These are phyloP conservation scores for Teunomyces pallodes DNA, from an alignment of 805 yeast genomes.

Conservation along the genomic window DNA sequence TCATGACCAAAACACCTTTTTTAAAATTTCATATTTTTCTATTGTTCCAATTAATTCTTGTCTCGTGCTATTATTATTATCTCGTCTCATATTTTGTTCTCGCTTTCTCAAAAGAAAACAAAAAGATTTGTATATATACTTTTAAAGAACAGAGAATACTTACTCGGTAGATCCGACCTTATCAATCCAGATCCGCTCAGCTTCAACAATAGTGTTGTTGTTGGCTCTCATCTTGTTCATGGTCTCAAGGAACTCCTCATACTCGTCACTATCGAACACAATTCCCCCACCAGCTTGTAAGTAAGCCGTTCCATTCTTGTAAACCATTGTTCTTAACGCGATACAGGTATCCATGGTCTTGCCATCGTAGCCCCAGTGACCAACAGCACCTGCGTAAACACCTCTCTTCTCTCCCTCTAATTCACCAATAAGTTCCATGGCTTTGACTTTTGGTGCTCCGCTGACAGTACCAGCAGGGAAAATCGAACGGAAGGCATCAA, in stretches of 20 bases:
- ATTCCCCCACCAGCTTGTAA: conserved; percentile 99
- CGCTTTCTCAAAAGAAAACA: too few relatives aligned
- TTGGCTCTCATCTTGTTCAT: conserved; percentile 97
- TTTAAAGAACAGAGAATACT: background rate
- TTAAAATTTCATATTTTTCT: background rate
- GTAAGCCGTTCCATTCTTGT: conserved; percentile 84
- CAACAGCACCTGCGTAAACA: conserved; percentile 98
- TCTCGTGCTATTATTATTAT: too few relatives aligned
- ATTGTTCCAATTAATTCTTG: too few relatives aligned
- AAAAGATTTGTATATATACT: background rate
- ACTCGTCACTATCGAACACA: conserved; percentile 91
- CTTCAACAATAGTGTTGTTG: conserved; percentile 85
- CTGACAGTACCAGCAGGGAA: conserved; percentile 99
- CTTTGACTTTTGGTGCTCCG: conserved; percentile 97
- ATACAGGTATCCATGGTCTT: conserved; percentile 95
- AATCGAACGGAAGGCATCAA: conserved; percentile 95
- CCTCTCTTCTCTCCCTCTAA: conserved; percentile 92
- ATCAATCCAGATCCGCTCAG: conserved; percentile 74
- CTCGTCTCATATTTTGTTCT: too few relatives aligned
- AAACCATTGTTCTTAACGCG: conserved; percentile 95
- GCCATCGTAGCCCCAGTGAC: conserved; percentile 97
- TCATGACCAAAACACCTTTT: background rate
- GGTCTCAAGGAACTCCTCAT: conserved; percentile 93
- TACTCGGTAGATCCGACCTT: conserved; percentile 25
- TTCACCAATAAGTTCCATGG: conserved; percentile 92